Base-by-base conservation (phyloP, 371 early-diverging fungal genomes). In the Rhizopus sp. region DNA sequence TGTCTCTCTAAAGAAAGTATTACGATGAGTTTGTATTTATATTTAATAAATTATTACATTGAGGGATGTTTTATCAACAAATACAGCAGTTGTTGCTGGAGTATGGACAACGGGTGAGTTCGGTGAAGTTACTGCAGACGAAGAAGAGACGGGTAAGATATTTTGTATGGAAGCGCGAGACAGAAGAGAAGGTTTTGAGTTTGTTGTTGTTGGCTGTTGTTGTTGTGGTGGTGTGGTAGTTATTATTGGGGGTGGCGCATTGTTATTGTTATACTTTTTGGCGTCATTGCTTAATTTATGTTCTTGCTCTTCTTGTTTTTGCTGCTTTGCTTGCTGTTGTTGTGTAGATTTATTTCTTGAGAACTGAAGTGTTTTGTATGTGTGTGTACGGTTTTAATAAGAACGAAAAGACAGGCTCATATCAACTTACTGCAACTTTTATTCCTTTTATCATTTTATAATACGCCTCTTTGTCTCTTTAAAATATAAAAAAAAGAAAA, bases 371-470 rank as follows among this genome's bases (percentile, higher is more conserved):
- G 23, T 23, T 23, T 23, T 23, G 23, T 23, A 2, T 23, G 23
- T 23, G 23, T 23, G 23, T 23, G 23, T 23, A 23, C 23, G 23
- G 23, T 23, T 23, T 23, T 23, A 23, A 44, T 37, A 8, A 23
- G 5, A 31, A 15, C 23, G 42, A 42, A 29, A 17, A 33, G 12
- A 39, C 35, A 42, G 31, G 33, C 37, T 56, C 44, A 7, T 46
- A 13, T 4, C 16, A 4, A 64, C 72, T 63, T 69, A 75, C 75
- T 58, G 67, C 75, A 46, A 69, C 72, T 62, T 75, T 75, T n/a
- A 75, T 58, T 55, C 75, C 75, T 57, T 75, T 75, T 45, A 75
- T 69, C 75, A 75, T 75, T 54, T 12, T 42, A 52, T 29, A 47
- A 34, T 13, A 38, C 31, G 40, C 38, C 17, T 51, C 33, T 17